Conservation (phyloP, 2,329 filamentous ascomycete species). For the Simplicillium sp. region DNA sequence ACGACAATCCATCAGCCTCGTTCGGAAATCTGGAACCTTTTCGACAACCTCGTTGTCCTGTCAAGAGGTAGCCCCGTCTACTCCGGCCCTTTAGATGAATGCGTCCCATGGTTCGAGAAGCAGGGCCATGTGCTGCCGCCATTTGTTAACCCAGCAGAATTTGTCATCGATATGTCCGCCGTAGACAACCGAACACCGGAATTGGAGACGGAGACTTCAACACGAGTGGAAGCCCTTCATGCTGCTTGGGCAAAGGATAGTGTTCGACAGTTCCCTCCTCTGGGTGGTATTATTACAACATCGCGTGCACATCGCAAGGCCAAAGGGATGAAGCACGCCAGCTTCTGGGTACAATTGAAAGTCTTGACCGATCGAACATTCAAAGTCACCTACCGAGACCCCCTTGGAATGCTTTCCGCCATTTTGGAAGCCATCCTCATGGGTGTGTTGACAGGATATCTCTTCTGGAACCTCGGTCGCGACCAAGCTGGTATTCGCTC, state of each 20-base stretch:
- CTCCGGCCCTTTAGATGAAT: constrained; percentile 48
- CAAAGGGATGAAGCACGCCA: constrained; percentile 32
- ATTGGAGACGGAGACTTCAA: constrained; percentile 48
- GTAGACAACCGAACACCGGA: constrained; percentile 63
- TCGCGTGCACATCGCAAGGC: constrained; percentile 1
- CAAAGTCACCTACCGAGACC: constrained; percentile 65
- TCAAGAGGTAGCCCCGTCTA: constrained; percentile 61
- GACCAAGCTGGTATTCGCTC: constrained; percentile 66
- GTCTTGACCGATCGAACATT: constrained; percentile 62
- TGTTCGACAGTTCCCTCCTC: constrained; percentile 13
- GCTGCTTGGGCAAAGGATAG: constrained; percentile 44
- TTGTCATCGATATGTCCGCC: constrained; percentile 64
- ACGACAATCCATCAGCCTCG: constrained; percentile 70
- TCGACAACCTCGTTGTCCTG: constrained; percentile 62
- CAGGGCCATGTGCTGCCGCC: constrained; percentile 53
- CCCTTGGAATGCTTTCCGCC: constrained; percentile 63
- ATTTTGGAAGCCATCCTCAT: constrained; percentile 61
- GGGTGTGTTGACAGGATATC: constrained; percentile 63
- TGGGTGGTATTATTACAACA: constrained; percentile 7
- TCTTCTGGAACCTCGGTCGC: constrained; percentile 56
- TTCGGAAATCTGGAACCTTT: constrained; percentile 71
- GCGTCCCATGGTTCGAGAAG: constrained; percentile 53
- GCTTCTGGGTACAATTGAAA: constrained; percentile 50
- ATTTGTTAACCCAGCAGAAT: constrained; percentile 72
- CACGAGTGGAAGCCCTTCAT: constrained; percentile 53